Evolutionary conservation across 805 yeast genomes (phyloP).

Genomic region (Wilhelminamyces savonicus): DNA sequence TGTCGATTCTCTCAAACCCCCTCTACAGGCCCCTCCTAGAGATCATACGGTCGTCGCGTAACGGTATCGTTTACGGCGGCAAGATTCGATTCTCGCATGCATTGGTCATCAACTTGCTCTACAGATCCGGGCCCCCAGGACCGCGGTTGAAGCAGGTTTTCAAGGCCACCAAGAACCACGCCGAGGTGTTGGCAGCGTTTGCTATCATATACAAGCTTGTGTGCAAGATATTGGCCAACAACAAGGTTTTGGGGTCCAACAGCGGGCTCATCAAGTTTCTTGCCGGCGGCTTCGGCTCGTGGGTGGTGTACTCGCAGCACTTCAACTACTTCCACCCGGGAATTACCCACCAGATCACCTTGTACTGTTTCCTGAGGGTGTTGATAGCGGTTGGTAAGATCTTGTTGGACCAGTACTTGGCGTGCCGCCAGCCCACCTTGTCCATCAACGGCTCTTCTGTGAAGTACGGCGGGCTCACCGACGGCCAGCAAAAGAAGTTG

Average conservation of each 20-base stretch:
- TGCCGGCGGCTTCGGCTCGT: constrained; percentile 36
- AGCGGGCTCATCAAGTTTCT: constrained; percentile 25
- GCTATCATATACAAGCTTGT: constrained; percentile 47
- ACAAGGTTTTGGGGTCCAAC: constrained; percentile 27
- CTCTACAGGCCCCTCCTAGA: constrained; percentile 27
- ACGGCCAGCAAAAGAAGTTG: constrained; percentile 27
- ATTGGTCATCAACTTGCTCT: constrained; percentile 52
- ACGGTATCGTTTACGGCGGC: constrained; percentile 57
- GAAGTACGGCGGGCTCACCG: constrained; percentile 20
- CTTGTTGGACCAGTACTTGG: constrained; percentile 32
- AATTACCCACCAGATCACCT: constrained; percentile 67
- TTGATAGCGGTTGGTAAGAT: constrained; percentile 55
- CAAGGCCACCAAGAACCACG: constrained; percentile 50
- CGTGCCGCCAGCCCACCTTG: constrained; percentile 29
- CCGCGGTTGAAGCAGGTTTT: constrained; percentile 43
- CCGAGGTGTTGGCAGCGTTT: constrained; percentile 48
- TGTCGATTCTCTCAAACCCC: constrained; percentile 15
- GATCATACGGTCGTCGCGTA: constrained; percentile 30
- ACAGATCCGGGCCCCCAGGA: constrained; percentile 43
- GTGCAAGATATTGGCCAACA: constrained; percentile 23
- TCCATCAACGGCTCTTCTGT: constrained; percentile 12
- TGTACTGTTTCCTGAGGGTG: constrained; percentile 68
- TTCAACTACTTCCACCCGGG: constrained; percentile 39
- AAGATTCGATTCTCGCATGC: constrained; percentile 59
- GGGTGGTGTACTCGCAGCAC: constrained; percentile 39